Evolutionary conservation across 345 rosid genomes (phyloP), one percentile per base, ranked within the genome.

Genomic region (Corymbia maculata): DNA sequence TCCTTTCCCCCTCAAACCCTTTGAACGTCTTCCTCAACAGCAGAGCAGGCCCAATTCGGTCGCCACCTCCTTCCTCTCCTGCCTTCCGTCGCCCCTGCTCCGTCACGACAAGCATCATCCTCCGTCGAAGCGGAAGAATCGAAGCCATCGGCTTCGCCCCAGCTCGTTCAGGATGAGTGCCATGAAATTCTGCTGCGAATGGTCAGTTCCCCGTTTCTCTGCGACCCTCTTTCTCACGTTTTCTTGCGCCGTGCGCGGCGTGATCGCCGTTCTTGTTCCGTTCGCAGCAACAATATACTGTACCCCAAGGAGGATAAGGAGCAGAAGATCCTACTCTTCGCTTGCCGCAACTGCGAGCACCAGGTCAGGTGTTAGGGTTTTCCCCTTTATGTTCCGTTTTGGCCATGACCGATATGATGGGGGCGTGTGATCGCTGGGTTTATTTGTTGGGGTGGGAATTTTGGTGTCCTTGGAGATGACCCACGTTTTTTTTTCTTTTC

Each of bases 341-440:
- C 95, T 75, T 93, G 94, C 91, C 95, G 94, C 53, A 93, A 92
- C 80, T 93, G 95, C 85, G 93, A 93, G 55, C 94, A 92, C 87
- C 93, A 93, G 92, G 94, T 91, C 49, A 9, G 17, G 8, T 70
- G 75, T 55, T 85, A 22, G 85, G 51, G 30, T 21, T 79, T 21
- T 28, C 45, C 42, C 19, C n/a, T 70, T 70, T 5, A n/a, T 52
- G 17, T 52, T 52, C 9, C 9, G 17, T 52, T 52, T 19, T 16
- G 57, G 57, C 22, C 21, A 16, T 52, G 57, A 52, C 2, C 21
- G 57, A 52, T 52, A 52, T 30, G 42, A 66, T 66, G 21, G 19
- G 42, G 6, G 79, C 17, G 44, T 68, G 30, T 30, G 11, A 68
- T 30, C 21, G 22, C 79, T 66, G 79, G 44, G 79, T 68, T 68